Evolutionary conservation across 345 rosid genomes (phyloP).

Genomic region (Dipteronia sinensis): DNA sequence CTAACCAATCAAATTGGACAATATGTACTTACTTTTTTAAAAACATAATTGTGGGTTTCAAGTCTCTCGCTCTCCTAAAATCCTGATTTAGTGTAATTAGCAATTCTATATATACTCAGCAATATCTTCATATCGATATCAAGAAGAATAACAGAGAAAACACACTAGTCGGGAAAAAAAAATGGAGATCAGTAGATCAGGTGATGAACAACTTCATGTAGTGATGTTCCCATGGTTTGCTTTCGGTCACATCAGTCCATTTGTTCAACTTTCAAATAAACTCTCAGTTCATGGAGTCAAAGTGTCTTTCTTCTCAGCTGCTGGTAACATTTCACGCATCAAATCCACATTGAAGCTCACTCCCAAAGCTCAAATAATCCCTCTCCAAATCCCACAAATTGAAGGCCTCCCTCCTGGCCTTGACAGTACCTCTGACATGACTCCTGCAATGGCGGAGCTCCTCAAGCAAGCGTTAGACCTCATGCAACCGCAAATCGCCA

Average conservation of each 20-base stretch:
- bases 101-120: too few relatives aligned
- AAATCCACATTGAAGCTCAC: constrained; percentile 18
- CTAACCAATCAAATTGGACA: too few relatives aligned
- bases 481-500: constrained; percentile 29
- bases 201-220: constrained; percentile 1
- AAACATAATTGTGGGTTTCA: too few relatives aligned
- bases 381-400: constrained; percentile 23
- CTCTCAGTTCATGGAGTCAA: constrained; percentile 28
- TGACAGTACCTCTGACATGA: constrained; percentile 32
- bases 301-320: constrained; percentile 32
- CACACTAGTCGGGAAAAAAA: background rate
- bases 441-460: constrained; percentile 24
- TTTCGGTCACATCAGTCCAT: constrained; percentile 37
- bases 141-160: too few relatives aligned
- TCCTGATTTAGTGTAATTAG: too few relatives aligned
- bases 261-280: constrained; percentile 38
- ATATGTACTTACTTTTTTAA: too few relatives aligned
- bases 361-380: constrained; percentile 22
- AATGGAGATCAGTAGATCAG: background rate
- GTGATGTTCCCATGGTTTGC: constrained; percentile 40
- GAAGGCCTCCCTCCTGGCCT: constrained; percentile 30
- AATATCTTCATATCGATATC: too few relatives aligned
- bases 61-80: too few relatives aligned
- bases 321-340: constrained; percentile 33
- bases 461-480: constrained; percentile 36